Conservation (phyloP, 2,329 filamentous ascomycete genomes). For the Cladosporium sp. region DNA sequence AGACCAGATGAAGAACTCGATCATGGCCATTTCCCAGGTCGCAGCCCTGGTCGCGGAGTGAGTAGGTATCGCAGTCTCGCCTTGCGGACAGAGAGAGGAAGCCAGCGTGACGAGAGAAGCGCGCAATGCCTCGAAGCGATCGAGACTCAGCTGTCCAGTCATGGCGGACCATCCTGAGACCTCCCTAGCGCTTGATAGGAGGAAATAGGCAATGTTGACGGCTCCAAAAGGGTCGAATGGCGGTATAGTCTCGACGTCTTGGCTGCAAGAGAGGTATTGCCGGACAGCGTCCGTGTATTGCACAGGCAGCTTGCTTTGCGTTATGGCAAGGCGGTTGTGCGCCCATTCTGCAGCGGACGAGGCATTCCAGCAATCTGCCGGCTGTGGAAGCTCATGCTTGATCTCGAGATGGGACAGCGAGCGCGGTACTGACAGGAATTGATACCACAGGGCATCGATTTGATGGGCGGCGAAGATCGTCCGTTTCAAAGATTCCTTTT, state of each 20-base stretch:
- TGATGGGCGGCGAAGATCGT: conserved; percentile 40
- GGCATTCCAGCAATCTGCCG: conserved; percentile 34
- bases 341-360: conserved; percentile 33
- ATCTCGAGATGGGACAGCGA: conserved; percentile 38
- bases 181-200: conserved; percentile 9
- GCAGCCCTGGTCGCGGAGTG: neutral
- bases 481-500: conserved; percentile 36
- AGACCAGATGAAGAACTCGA: conserved; percentile 11
- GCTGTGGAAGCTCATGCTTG: conserved; percentile 40
- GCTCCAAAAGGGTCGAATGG: conserved; percentile 8
- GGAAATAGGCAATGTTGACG: conserved; percentile 10
- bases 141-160: conserved; percentile 9
- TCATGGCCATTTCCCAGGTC: conserved; percentile 13
- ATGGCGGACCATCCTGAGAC: conserved; percentile 11
- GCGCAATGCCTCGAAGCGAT: conserved; percentile 10
- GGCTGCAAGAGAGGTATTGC: neutral
- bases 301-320: neutral
- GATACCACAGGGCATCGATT: conserved; percentile 41
- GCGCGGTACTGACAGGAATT: conserved; percentile 35
- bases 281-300: conserved; percentile 12
- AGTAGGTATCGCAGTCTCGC: neutral
- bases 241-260: neutral
- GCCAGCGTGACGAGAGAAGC: conserved; percentile 7
- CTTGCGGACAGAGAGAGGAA: conserved; percentile 1
- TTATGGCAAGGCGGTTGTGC: conserved; percentile 24